Base-by-base conservation (phyloP, 1,284 basidiomycete species). In the Inonotus hispidus region DNA sequence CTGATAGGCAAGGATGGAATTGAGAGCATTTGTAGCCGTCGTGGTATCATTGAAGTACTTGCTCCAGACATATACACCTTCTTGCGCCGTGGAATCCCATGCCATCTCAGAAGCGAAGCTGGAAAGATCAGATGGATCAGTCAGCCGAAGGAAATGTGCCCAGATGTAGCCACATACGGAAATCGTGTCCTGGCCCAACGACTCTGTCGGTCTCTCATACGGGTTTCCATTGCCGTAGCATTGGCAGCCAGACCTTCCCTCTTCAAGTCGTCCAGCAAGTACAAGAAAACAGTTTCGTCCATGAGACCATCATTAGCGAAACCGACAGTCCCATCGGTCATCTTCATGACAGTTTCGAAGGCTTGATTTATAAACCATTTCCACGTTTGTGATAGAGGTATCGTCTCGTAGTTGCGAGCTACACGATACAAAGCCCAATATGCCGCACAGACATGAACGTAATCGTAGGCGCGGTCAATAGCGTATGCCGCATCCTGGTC, bases 61-160 rank as follows among this genome's bases (percentile, higher is more conserved):
- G 53, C 77, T 75, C 82, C 82, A 84, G 0, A 72, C 74, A 65
- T 81, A 83, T 1, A 83, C 80, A 23, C 80, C 80, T 68, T 83
- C 81, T 64, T 83, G 82, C 8, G 82, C 82, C 11, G 82, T 83
- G 14, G 81, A 83, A 67, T 84, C 82, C 82, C 82, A 83, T 8
- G 81, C 82, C 81, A 83, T 82, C 68, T 84, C 82, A 1, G 80
- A 82, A 6, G 81, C 81, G 65, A 82, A 84, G 27, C 81, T 83
- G 60, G 13, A 39, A 23, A 29, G 19, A 39, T 23, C 46, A 53
- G 43, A 60, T 52, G 41, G 45, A 38, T 21, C 35, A 16, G n/a
- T 43, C 52, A 56, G 8, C 21, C 19, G 46, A n/a, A 38, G 25
- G n/a, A 19, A 54, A 60, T 19, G 53, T 46, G 58, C 38, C 19